These are phyloP conservation scores for Linaria vulgaris DNA, from an alignment of 257 asterid species.

Conservation along the genomic window DNA sequence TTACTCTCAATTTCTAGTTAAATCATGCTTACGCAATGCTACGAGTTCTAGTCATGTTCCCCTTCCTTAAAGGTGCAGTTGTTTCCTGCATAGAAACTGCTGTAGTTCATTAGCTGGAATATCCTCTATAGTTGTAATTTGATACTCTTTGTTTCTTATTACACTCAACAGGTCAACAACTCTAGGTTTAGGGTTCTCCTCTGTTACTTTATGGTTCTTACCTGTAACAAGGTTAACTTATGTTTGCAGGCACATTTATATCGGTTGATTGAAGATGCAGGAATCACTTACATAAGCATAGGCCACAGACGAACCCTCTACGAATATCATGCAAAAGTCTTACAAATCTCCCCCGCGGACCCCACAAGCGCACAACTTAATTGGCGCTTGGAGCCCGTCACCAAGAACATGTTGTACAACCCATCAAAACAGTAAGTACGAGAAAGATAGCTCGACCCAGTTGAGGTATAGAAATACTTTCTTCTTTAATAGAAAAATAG, in stretches of 20 bases:
- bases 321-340: conserved; percentile 43
- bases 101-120: conserved; percentile 33
- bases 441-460: background rate
- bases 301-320: conserved; percentile 64
- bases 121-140: background rate
- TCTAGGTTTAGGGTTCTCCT: conserved; percentile 1
- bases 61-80: conserved; percentile 31
- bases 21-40: background rate
- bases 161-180: background rate
- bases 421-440: conserved; percentile 31
- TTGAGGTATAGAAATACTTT: conserved; percentile 13
- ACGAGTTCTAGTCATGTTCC: conserved; percentile 23
- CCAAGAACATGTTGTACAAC: conserved; percentile 30
- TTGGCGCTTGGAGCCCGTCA: conserved; percentile 55
- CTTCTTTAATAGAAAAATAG: background rate
- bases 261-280: conserved; percentile 50
- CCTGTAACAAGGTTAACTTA: conserved; percentile 26
- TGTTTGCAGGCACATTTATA: conserved; percentile 66
- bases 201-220: background rate
- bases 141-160: conserved; percentile 12
- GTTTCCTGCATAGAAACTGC: conserved; percentile 18
- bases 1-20: background rate
- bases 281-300: conserved; percentile 64
- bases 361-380: conserved; percentile 30
- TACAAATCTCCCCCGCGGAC: conserved; percentile 49